These are phyloP conservation scores for Malassezia slooffiae DNA, from an alignment of 1,284 basidiomycete species.

Conservation along the genomic window DNA sequence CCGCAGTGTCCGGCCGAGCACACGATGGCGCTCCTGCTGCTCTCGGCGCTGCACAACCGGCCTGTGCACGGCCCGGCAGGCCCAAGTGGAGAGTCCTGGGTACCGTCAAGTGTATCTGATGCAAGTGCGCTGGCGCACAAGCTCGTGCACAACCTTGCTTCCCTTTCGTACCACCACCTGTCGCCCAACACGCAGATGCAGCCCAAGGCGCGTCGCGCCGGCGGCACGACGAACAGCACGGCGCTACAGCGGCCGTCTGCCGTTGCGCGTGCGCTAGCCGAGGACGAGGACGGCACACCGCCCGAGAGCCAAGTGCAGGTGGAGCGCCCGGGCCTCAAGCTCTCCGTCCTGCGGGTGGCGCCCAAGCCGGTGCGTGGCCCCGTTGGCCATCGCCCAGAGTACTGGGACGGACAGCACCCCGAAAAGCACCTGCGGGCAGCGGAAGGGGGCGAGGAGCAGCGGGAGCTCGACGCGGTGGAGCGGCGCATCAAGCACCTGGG, in stretches of 20 bases:
- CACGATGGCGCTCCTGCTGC: conserved; percentile 8
- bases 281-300: background rate
- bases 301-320: too few species aligned
- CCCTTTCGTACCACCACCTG: conserved; percentile 37
- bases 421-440: conserved; percentile 13
- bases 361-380: conserved; percentile 15
- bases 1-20: conserved; percentile 1
- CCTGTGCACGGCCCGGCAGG: conserved; percentile 2
- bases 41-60: conserved; percentile 1
- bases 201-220: conserved; percentile 11
- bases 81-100: background rate
- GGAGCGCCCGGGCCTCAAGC: too few species aligned
- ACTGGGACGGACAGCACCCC: conserved; percentile 14
- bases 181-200: conserved; percentile 40
- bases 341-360: conserved; percentile 3
- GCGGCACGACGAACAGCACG: conserved; percentile 5
- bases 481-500: background rate
- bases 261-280: background rate
- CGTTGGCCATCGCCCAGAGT: conserved; percentile 1
- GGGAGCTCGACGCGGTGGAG: conserved; percentile 1
- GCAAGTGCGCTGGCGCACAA: conserved; percentile 18
- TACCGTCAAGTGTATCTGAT: background rate
- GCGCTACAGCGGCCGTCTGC: background rate
- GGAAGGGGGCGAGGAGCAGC: background rate
- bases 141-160: conserved; percentile 23